Evolutionary conservation across 2,329 filamentous ascomycete species (phyloP).

Genomic region (Beauveria bassiana): DNA sequence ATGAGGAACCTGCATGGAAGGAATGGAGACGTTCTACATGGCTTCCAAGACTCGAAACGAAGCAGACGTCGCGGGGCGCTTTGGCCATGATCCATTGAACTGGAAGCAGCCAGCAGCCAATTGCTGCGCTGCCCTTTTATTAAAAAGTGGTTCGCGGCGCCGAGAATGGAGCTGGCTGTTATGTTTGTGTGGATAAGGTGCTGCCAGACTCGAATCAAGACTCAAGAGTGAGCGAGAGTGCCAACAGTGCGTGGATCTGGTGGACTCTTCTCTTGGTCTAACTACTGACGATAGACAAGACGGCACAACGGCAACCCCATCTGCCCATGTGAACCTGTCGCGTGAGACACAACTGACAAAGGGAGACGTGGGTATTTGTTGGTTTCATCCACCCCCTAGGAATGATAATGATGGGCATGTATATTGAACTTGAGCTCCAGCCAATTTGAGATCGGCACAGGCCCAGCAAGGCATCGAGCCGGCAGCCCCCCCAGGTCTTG

Average conservation of each 20-base stretch:
- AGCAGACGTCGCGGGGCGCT: not conserved
- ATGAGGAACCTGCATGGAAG: conserved; percentile 12
- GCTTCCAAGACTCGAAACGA: not conserved
- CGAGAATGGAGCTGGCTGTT: not conserved
- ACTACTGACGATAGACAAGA: not conserved
- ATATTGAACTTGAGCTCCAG: too few species aligned
- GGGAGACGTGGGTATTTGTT: too few species aligned
- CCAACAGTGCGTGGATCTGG: not conserved
- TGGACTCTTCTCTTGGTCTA: not conserved
- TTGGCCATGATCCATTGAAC: not conserved
- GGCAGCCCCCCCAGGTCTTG: too few species aligned
- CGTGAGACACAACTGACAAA: not conserved
- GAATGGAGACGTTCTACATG: conserved; percentile 13
- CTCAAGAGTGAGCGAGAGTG: not conserved
- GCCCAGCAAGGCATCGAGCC: too few species aligned
- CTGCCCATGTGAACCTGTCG: not conserved
- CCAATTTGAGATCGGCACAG: too few species aligned
- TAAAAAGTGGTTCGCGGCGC: not conserved
- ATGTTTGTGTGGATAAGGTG: not conserved
- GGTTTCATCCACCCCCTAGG: too few species aligned
- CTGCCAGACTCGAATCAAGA: not conserved
- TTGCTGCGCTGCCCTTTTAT: not conserved
- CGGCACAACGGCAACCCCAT: not conserved
- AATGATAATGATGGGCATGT: too few species aligned
- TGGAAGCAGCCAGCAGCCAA: not conserved